Evolutionary conservation across 2,329 filamentous ascomycete genomes (phyloP).

Genomic region (Ophiostoma sp.): DNA sequence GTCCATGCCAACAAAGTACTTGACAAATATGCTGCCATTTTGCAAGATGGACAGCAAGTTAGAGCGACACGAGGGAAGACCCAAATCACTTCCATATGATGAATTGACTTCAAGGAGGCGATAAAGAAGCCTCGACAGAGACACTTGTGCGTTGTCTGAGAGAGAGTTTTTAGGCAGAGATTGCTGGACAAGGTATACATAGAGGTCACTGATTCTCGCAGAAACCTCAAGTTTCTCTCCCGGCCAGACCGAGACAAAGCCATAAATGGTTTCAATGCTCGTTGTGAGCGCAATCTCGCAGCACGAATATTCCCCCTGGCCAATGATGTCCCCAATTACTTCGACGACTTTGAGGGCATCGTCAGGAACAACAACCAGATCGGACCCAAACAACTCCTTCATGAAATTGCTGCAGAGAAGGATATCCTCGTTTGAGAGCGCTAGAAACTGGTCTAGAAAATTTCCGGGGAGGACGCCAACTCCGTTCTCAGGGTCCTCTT

Average conservation of each 20-base stretch:
- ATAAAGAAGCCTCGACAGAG: conserved; percentile 63
- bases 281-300: conserved; percentile 68
- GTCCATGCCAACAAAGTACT: conserved; percentile 65
- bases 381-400: conserved; percentile 49
- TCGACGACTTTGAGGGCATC: conserved; percentile 46
- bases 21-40: conserved; percentile 61
- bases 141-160: conserved; percentile 62
- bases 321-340: conserved; percentile 47
- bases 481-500: conserved; percentile 39
- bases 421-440: conserved; percentile 48
- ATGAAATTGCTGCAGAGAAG: conserved; percentile 47
- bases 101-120: conserved; percentile 61
- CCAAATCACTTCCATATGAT: conserved; percentile 57
- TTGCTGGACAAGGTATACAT: conserved; percentile 66
- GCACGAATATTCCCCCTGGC: conserved; percentile 57
- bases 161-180: conserved; percentile 63
- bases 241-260: conserved; percentile 59
- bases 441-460: conserved; percentile 48
- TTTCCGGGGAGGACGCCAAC: conserved; percentile 45
- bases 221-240: conserved; percentile 54
- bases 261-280: conserved; percentile 62
- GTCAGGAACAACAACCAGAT: conserved; percentile 45
- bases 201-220: conserved; percentile 67
- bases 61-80: conserved; percentile 57
- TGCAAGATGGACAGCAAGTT: conserved; percentile 69